Base-by-base conservation (phyloP, 805 yeast species). In the Lipomyces kockii region DNA sequence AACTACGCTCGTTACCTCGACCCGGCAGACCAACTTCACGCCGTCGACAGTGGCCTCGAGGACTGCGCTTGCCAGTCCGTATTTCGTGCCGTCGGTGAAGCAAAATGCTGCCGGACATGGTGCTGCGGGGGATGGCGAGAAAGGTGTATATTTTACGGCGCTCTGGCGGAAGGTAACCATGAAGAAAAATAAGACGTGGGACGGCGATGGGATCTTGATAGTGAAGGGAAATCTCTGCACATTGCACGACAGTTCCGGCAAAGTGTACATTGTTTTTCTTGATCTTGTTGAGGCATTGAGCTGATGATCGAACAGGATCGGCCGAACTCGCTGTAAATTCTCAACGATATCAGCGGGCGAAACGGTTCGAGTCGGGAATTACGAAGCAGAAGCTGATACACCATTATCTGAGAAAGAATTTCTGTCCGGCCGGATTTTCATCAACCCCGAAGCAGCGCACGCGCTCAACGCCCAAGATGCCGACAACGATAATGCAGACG, bases 121-220 rank as follows among this genome's bases (percentile, higher is more conserved):
- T 29, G 32, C 32, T 29, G 32, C 7, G 6, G 7, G 7, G 7
- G 32, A 29, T 29, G 3, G 5, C 29, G 29, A 27, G 53, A 51
- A 61, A 25, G 20, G 60, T 7, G 34, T 43, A 1, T 65, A 58
- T 35, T 75, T 62, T 53, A 67, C 69, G 11, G 85, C 87, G 5
- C 83, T 90, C 71, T 90, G 89, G 84, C 80, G 99, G 43, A 92
- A 91, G 76, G 82, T 83, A 54, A 81, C 94, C 0, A 82, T 80
- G 39, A 91, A 90, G 78, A 92, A 94, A 81, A 87, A 92, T 77
- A 93, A 93, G 76, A 87, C 92, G 0, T 95, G 99, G 99, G 96
- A 91, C 64, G 97, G 97, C 1, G 98, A 95, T 79, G 98, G 97
- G 0, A 78, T 79, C 43, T 79, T 89, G 17, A 72, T 78, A n/a